These are phyloP conservation scores for Aspergillus fumigatiaffinis DNA, from an alignment of 2,329 filamentous ascomycete species.

Conservation along the genomic window DNA sequence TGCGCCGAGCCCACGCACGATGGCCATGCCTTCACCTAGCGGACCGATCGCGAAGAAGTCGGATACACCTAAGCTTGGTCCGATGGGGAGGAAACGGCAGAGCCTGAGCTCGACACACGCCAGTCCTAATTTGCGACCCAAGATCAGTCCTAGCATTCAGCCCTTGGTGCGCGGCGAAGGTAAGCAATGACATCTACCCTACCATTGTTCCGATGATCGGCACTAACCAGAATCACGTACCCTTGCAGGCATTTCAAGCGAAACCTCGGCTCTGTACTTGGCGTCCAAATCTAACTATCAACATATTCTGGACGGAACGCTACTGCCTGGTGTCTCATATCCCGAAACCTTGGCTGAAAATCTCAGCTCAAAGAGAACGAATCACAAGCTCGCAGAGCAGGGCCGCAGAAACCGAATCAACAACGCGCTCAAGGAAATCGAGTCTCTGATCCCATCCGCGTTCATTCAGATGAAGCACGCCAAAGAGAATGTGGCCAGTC, in stretches of 20 bases:
- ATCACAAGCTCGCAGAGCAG: conserved; percentile 97
- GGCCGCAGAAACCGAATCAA: conserved; percentile 94
- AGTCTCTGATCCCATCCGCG: conserved; percentile 67
- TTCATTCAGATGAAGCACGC: conserved; percentile 43
- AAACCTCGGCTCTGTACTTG: conserved; percentile 68
- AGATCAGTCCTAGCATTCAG: conserved; percentile 92
- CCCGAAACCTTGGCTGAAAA: conserved; percentile 89
- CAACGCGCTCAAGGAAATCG: conserved; percentile 85
- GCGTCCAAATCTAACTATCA: conserved; percentile 97
- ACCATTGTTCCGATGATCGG: conserved; percentile 2
- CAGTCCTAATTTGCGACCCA: conserved; percentile 80
- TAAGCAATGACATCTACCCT: conserved; percentile 40
- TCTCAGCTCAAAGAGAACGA: conserved; percentile 91
- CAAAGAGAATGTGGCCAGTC: conserved; percentile 34
- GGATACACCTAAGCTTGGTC: conserved; percentile 46
- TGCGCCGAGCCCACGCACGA: conserved; percentile 52
- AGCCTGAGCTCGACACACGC: conserved; percentile 71
- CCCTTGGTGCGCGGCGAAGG: conserved; percentile 72
- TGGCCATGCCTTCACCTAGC: conserved; percentile 50
- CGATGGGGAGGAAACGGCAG: conserved; percentile 62
- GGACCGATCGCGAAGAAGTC: conserved; percentile 38
- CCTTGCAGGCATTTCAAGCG: conserved; percentile 46
- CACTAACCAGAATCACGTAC: conserved; percentile 7
- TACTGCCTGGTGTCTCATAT: conserved; percentile 83
- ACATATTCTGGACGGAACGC: conserved; percentile 90